phyloP scores from a whole-genome alignment of 495 filamentous ascomycete species.

The Collariella sp. region DNA sequence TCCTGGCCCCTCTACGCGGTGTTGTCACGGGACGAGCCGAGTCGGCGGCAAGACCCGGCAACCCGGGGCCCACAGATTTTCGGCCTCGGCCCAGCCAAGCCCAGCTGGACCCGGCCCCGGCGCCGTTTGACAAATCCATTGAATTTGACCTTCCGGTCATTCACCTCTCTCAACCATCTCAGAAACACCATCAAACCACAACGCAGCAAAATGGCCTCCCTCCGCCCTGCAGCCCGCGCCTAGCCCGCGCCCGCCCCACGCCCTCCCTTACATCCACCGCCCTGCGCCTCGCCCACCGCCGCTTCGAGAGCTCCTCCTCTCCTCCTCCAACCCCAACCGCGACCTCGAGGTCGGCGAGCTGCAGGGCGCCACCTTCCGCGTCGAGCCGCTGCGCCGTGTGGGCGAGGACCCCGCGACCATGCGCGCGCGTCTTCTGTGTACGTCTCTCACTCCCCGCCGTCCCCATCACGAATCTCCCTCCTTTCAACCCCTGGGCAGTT shows the following conservation, averaged over 20 bases:
- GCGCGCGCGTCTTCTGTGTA: conserved; percentile 83
- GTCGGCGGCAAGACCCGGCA: background rate
- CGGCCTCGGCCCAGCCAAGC: conserved; percentile 11
- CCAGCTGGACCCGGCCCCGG: conserved; percentile 4
- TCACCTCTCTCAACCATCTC: background rate
- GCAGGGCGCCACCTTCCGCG: conserved; percentile 75
- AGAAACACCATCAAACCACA: background rate
- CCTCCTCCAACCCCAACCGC: background rate
- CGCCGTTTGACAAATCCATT: background rate
- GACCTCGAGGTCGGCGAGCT: conserved; percentile 89
- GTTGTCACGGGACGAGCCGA: background rate
- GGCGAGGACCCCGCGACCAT: conserved; percentile 78
- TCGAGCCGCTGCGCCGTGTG: conserved; percentile 74
- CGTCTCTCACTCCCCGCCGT: conserved; percentile 29
- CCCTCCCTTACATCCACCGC: background rate
- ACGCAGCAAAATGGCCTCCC: conserved; percentile 7
- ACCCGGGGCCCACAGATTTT: background rate
- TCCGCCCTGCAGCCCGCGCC: conserved; percentile 12
- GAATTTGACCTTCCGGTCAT: too few relatives aligned
- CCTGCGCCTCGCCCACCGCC: background rate
- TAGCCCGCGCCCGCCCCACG: background rate
- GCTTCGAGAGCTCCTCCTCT: conserved; percentile 5
- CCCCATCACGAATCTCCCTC: background rate
- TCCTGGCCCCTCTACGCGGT: conserved; percentile 16
- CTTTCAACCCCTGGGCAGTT: background rate